Evolutionary conservation across 148 eudicot genomes (phyloP).

Genomic region (Camellia lanceoleosa): DNA sequence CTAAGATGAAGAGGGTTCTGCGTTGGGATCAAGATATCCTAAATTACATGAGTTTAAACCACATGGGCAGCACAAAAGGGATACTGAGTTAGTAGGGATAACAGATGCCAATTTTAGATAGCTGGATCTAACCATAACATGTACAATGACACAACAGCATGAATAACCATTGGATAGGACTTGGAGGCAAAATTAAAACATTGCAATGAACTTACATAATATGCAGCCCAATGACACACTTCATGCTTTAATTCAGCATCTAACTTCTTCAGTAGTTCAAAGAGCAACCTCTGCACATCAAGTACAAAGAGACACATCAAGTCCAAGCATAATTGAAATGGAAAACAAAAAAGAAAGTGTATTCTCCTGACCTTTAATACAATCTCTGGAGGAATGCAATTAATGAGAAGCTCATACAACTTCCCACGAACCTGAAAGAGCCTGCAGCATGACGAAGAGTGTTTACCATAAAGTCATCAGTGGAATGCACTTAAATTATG

Average conservation of each 20-base stretch:
- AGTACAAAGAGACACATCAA: constrained; percentile 11
- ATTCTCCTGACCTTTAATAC: constrained; percentile 59
- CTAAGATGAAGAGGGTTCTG: too few relatives aligned
- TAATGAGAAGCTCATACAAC: constrained; percentile 73
- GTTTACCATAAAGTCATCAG: constrained; percentile 9
- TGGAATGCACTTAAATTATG: background rate
- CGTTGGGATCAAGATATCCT: too few relatives aligned
- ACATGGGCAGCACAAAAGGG: too few relatives aligned
- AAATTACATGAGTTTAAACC: too few relatives aligned
- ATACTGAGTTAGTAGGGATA: background rate
- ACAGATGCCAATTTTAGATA: background rate
- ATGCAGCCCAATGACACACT: constrained; percentile 97
- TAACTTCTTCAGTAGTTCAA: constrained; percentile 78
- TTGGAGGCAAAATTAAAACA: background rate
- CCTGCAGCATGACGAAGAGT: constrained; percentile 31
- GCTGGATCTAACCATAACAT: constrained; percentile 1
- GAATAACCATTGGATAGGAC: background rate
- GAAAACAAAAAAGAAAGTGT: background rate
- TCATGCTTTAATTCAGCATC: constrained; percentile 95
- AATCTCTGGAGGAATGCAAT: constrained; percentile 90
- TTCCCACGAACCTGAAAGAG: constrained; percentile 90
- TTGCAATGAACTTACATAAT: constrained; percentile 63
- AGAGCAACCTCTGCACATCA: constrained; percentile 73
- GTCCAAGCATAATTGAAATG: constrained; percentile 7
- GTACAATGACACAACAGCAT: background rate